Base-by-base conservation (phyloP, 1,284 basidiomycete genomes). In the Porodaedalea pini region DNA sequence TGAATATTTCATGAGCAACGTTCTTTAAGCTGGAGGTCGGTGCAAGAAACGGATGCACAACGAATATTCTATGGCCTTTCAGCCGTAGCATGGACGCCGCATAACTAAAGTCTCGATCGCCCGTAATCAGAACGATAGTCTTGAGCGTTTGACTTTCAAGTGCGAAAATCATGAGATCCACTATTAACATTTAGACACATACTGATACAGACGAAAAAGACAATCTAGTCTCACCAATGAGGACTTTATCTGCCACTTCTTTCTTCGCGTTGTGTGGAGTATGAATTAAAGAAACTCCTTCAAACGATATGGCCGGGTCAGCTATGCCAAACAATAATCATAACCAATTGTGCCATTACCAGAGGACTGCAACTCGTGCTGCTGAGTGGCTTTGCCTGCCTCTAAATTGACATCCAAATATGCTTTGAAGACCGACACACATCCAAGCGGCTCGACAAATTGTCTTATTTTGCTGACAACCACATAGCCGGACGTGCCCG, bases 71-170 rank as follows among this genome's bases (percentile, higher is more conserved):
- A 65, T 82, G 81, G 52, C 68, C 69, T 41, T 81, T 73, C 44
- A 79, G 69, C 27, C 79, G 73, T 17, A 84, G 69, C 37, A 76
- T 71, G 2, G 82, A 78, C 23, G 81, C 68, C 11, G 78, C 77
- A 66, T 83, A 83, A 0, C 78, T 76, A 65, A 82, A 85, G 65
- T 83, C 82, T 32, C 79, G 72, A 66, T 84, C 81, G 11, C 78
- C 79, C 2, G 80, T 76, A 54, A 85, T 79, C 29, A 85, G 67
- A 43, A 84, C 66, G 47, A 83, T 71, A 2, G 81, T 81, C 36
- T 73, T 71, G 2, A 79, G 78, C 2, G 74, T 59, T 8, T 78
- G 73, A 58, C 78, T 77, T 68, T 85, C 83, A 57, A 83, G 78
- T 2, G 79, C 81, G 66, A 78, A 78, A 0, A 76, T 72, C 54